Evolutionary conservation across 2,329 filamentous ascomycete species (phyloP).

Genomic region (Thyridium curvatum): DNA sequence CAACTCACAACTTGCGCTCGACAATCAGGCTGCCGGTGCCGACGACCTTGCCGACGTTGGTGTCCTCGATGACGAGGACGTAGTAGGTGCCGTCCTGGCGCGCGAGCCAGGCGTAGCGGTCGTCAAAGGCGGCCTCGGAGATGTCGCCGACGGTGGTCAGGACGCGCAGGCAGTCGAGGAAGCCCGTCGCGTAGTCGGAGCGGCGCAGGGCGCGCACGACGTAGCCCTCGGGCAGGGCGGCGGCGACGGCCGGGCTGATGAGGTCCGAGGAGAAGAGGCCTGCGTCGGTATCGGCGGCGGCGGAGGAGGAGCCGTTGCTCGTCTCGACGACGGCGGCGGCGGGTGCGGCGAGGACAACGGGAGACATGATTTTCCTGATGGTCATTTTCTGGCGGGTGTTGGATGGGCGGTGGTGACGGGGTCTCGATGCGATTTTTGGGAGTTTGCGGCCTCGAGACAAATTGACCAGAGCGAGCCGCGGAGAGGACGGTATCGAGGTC

Average conservation of each 20-base stretch:
- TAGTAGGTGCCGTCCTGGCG: slow-evolving; percentile 73
- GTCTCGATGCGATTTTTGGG: too few species aligned
- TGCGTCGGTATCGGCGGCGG: slow-evolving; percentile 30
- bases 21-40: slow-evolving; percentile 86
- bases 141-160: slow-evolving; percentile 92
- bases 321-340: slow-evolving; percentile 19
- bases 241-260: slow-evolving; percentile 68
- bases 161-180: slow-evolving; percentile 85
- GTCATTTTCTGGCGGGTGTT: too few species aligned
- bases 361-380: too few species aligned
- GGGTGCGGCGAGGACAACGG: slow-evolving; percentile 1
- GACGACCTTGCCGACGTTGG: slow-evolving; percentile 58
- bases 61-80: slow-evolving; percentile 78
- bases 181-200: slow-evolving; percentile 73
- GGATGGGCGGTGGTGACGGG: too few species aligned
- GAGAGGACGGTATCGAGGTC: too few species aligned
- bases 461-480: too few species aligned
- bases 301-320: too few species aligned
- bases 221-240: slow-evolving; percentile 74
- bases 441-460: too few species aligned
- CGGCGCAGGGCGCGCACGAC: slow-evolving; percentile 72
- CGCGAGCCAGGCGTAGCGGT: slow-evolving; percentile 78
- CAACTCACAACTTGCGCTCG: slow-evolving; percentile 82
- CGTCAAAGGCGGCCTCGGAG: slow-evolving; percentile 63
- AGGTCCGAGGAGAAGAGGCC: slow-evolving; percentile 74